Base-by-base conservation (phyloP, 345 rosid species). In the Eucalyptus caleyi region DNA sequence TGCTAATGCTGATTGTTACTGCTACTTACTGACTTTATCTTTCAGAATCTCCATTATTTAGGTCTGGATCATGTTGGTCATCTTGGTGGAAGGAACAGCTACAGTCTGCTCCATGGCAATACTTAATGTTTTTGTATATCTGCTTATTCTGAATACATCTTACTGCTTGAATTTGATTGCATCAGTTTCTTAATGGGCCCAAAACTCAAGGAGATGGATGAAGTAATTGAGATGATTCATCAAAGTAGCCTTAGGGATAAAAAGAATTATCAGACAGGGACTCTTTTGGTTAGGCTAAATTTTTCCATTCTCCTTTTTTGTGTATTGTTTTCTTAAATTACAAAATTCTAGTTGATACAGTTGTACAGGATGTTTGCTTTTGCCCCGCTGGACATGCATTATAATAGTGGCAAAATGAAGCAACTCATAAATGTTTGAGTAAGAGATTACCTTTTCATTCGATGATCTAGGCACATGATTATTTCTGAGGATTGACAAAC, bases 61-160 rank as follows among this genome's bases (percentile, higher is more conserved):
- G 99, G 99, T 67, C 90, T 97, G 97, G 99, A 97, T 93, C 99
- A 96, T 92, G 96, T 96, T 91, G 99, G 99, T 15, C 99, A 97
- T 91, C 91, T 95, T 87, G 98, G 97, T n/a, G 98, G 99, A 56
- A 97, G 99, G 88, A 94, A 89, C 91, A 95, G 99, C 97, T 97
- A 89, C 88, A 91, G 18, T 91, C 50, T 86, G 24, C 92, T 62
- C 44, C 87, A 86, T 86, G 80, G 85, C 44, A 50, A 42, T 49
- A 86, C 69, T 50, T 87, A 56, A n/a, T 14, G 30, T 59, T 77
- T 53, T 56, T 37, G 88, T 6, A 37, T 19, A 54, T 89, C 87
- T 90, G 45, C 49, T 50, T 60, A 49, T 82, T 87, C 53, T 72
- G 49, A 87, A 62, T 90, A 27, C 86, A 32, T 18, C 81, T 34